A percentile compares a stretch with the other conserved stretches of the same genome.
These are phyloP conservation scores for Fermentozyma sake DNA, from an alignment of 1,139 yeast genomes.

Conservation along the genomic window DNA sequence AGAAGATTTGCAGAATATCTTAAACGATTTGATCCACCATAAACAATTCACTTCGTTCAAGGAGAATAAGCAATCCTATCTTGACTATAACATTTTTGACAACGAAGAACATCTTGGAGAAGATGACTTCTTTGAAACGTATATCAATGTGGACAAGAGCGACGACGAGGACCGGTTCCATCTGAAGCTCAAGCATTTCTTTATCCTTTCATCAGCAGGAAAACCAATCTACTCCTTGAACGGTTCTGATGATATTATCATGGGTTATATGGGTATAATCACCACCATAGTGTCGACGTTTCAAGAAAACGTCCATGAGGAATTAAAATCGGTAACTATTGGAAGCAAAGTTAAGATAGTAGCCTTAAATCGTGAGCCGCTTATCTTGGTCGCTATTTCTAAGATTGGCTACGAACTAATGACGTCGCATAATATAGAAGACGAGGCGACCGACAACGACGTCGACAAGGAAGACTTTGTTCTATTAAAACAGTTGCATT, in stretches of 20 bases:
- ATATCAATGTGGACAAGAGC: conserved; percentile 18
- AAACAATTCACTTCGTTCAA: conserved; percentile 5
- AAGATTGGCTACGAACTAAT: conserved; percentile 33
- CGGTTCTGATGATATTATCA: conserved; percentile 66
- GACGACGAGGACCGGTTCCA: conserved; percentile 29
- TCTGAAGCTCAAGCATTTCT: conserved; percentile 58
- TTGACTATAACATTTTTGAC: conserved; percentile 1
- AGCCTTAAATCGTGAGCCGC: conserved; percentile 61
- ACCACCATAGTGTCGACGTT: conserved; percentile 66
- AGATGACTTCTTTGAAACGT: conserved; percentile 12
- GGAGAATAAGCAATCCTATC: neutral
- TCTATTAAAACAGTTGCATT: conserved; percentile 55
- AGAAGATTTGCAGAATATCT: conserved; percentile 24
- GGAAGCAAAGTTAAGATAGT: conserved; percentile 49
- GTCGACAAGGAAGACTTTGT: conserved; percentile 26
- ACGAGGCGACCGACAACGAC: conserved; percentile 6
- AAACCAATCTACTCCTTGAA: conserved; percentile 84
- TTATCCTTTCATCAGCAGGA: conserved; percentile 86
- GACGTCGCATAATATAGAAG: conserved; percentile 6
- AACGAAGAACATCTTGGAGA: conserved; percentile 4
- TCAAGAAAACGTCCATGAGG: conserved; percentile 37
- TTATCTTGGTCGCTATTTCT: conserved; percentile 72
- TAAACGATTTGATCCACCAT: conserved; percentile 22
- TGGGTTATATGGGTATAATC: conserved; percentile 72
- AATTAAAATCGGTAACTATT: conserved; percentile 22